Percentiles rank a stretch among this genome's conserved stretches.
These are phyloP conservation scores for Erodium texanum DNA, from an alignment of 441 rosid species.

Conservation along the genomic window DNA sequence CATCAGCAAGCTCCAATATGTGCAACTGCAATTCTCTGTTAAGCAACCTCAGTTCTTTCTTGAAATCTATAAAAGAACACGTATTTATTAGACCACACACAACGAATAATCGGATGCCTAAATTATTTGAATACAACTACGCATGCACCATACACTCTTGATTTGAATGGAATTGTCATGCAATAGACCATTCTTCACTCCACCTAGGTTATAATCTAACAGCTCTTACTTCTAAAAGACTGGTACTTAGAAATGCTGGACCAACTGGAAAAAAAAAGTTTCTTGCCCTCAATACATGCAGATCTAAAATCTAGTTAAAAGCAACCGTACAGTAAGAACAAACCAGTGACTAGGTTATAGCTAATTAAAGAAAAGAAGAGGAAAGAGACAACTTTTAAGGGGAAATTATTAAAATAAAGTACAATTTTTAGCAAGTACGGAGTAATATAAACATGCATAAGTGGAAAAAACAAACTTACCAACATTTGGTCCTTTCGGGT, in stretches of 20 bases:
- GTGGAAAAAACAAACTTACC: slow-evolving; percentile 31
- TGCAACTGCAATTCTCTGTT: slow-evolving; percentile 87
- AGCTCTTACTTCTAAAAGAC: not conserved
- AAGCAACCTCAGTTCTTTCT: slow-evolving; percentile 64
- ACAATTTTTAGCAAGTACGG: not conserved
- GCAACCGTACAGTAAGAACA: not conserved
- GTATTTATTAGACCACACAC: not conserved
- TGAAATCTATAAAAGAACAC: slow-evolving; percentile 50
- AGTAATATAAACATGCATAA: not conserved
- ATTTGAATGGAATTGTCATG: not conserved
- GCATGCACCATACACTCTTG: not conserved
- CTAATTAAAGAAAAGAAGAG: no score
- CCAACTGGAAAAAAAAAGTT: no score
- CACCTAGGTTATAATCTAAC: no score
- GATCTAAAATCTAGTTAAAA: not conserved
- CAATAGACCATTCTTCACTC: not conserved
- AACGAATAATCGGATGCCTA: not conserved
- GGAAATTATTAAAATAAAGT: not conserved
- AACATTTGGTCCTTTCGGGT: slow-evolving; percentile 62
- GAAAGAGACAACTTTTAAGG: no score
- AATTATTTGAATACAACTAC: not conserved
- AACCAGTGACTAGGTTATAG: not conserved
- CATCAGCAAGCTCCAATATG: slow-evolving; percentile 84
- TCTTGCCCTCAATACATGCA: no score
- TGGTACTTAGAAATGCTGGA: not conserved